These are phyloP conservation scores for Acanthamoeba castellanii DNA, from an alignment of 208 protist species.

Conservation along the genomic window DNA sequence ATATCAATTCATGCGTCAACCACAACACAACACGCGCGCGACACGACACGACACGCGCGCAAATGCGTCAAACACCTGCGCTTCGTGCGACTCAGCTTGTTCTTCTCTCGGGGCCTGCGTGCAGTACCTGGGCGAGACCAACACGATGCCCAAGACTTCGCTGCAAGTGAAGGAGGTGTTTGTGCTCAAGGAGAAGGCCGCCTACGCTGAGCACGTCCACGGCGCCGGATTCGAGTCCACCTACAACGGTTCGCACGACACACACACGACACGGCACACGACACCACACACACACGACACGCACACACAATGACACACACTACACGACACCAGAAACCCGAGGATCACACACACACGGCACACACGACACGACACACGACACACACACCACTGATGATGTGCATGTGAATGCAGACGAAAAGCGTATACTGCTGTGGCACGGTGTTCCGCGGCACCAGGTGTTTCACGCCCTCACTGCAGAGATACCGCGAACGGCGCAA, in stretches of 20 bases:
- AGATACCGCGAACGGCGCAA: background rate
- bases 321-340: no score
- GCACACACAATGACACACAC: no score
- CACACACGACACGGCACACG: no score
- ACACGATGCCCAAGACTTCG: background rate
- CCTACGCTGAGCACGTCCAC: background rate
- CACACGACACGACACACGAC: no score
- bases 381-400: no score
- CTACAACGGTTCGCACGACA: no score
- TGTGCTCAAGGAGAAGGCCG: background rate
- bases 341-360: no score
- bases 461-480: background rate
- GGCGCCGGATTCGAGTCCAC: background rate
- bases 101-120: background rate
- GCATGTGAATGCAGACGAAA: background rate
- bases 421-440: constrained; percentile 10
- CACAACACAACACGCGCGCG: no score
- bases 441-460: background rate
- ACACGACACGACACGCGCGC: no score
- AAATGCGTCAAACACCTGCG: no score
- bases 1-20: background rate
- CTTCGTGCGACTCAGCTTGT: background rate
- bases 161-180: constrained; percentile 35
- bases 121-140: constrained; percentile 7
- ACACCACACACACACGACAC: no score